A percentile compares a stretch with the other conserved stretches of the same genome.
phyloP scores from a whole-genome alignment of 2,329 filamentous ascomycete genomes.

The Aspergillus clavatus region DNA sequence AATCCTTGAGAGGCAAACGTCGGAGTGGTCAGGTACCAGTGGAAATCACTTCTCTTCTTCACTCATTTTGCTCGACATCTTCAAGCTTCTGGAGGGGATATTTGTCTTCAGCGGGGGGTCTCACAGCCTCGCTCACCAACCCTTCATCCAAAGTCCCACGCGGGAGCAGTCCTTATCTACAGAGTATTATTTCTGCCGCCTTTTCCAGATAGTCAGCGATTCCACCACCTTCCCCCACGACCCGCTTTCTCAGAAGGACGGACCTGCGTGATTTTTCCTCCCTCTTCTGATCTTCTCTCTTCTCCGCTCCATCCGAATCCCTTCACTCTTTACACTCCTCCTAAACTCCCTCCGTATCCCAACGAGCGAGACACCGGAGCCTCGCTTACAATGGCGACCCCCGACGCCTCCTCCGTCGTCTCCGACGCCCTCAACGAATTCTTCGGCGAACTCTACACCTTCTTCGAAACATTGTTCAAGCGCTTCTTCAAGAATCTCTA shows the following conservation, averaged over 20 bases:
- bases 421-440: conserved; percentile 27
- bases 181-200: neutral
- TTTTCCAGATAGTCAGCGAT: neutral
- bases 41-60: too few species aligned
- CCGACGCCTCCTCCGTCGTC: conserved; percentile 21
- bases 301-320: neutral
- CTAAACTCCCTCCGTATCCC: neutral
- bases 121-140: too few species aligned
- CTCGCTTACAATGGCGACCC: conserved; percentile 20
- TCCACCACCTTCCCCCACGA: neutral
- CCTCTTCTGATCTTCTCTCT: neutral
- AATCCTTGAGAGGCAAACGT: conserved; percentile 2
- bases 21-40: neutral
- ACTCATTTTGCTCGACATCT: too few species aligned
- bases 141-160: neutral
- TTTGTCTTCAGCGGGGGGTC: too few species aligned
- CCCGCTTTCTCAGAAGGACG: neutral
- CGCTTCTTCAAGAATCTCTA: conserved; percentile 40
- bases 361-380: conserved; percentile 4
- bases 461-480: conserved; percentile 19
- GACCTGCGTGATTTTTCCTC: neutral
- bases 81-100: too few species aligned
- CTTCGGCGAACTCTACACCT: conserved; percentile 26
- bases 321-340: neutral
- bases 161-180: neutral